phyloP scores from a whole-genome alignment of 108 stramenopile species.

The Seminavis robusta region DNA sequence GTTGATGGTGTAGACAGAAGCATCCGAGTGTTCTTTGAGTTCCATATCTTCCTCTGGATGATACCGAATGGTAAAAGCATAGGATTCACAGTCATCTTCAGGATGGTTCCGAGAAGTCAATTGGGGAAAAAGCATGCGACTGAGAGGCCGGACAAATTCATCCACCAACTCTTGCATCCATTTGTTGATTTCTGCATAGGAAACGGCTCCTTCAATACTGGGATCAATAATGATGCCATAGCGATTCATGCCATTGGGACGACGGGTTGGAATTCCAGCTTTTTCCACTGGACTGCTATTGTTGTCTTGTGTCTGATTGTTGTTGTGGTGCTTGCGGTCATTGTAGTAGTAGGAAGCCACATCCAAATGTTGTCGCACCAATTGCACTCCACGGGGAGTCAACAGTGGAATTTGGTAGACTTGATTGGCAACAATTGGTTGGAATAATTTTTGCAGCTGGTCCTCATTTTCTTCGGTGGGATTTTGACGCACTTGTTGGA shows the following conservation, averaged over 20 bases:
- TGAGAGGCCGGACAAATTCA: slow-evolving; percentile 37
- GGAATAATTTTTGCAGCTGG: slow-evolving; percentile 11
- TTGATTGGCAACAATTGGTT: neutral
- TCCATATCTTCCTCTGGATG: slow-evolving; percentile 32
- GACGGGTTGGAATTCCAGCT: slow-evolving; percentile 44
- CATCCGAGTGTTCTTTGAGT: slow-evolving; percentile 60
- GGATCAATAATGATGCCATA: slow-evolving; percentile 44
- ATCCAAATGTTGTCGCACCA: slow-evolving; percentile 14
- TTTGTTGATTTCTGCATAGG: slow-evolving; percentile 5
- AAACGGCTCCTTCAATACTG: slow-evolving; percentile 38
- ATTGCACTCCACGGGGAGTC: slow-evolving; percentile 1
- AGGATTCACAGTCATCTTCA: slow-evolving; percentile 38
- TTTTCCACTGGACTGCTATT: neutral
- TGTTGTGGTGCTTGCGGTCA: too few species aligned
- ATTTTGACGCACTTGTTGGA: slow-evolving; percentile 19
- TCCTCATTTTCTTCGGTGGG: slow-evolving; percentile 35
- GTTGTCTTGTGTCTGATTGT: too few species aligned
- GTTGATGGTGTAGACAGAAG: slow-evolving; percentile 55
- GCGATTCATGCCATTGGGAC: slow-evolving; percentile 79
- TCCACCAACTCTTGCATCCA: slow-evolving; percentile 30
- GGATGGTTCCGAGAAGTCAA: slow-evolving; percentile 5
- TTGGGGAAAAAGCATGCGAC: slow-evolving; percentile 41
- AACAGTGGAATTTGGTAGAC: slow-evolving; percentile 12
- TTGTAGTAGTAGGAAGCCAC: slow-evolving; percentile 7
- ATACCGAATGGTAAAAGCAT: slow-evolving; percentile 59